These are phyloP conservation scores for Lecanoromycetidae sp. DNA, from an alignment of 2,329 filamentous ascomycete species.

Conservation along the genomic window DNA sequence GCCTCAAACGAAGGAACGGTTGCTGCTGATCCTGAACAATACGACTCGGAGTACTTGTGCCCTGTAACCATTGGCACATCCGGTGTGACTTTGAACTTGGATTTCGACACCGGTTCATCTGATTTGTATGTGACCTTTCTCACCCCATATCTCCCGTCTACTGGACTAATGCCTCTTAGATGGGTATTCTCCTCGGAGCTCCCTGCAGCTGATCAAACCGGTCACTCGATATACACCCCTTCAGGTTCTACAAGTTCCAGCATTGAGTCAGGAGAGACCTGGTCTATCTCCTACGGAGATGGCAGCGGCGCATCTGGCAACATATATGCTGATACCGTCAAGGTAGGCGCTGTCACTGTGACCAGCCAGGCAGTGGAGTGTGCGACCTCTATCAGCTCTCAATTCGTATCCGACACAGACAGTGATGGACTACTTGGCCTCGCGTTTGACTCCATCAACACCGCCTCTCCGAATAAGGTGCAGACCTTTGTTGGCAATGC, in stretches of 20 bases:
- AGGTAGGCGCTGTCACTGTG: conserved; percentile 48
- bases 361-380: conserved; percentile 53
- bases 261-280: conserved; percentile 39
- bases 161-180: conserved; percentile 27
- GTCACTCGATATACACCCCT: conserved; percentile 49
- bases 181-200: conserved; percentile 57
- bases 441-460: conserved; percentile 49
- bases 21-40: conserved; percentile 33
- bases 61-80: conserved; percentile 55
- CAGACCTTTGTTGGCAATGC: conserved; percentile 26
- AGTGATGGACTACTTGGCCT: conserved; percentile 51
- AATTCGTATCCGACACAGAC: conserved; percentile 41
- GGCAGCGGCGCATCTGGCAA: conserved; percentile 50
- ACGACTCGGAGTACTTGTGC: conserved; percentile 48
- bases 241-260: conserved; percentile 32
- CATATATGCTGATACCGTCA: conserved; percentile 55
- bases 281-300: conserved; percentile 55
- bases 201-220: conserved; percentile 35
- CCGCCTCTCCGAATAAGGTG: conserved; percentile 33
- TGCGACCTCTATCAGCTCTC: conserved; percentile 44
- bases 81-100: conserved; percentile 50
- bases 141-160: neutral
- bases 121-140: conserved; percentile 46
- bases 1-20: conserved; percentile 27
- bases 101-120: conserved; percentile 59